These are phyloP conservation scores for Pythium rhizo-oryzae DNA, from an alignment of 352 stramenopile genomes.

Conservation along the genomic window DNA sequence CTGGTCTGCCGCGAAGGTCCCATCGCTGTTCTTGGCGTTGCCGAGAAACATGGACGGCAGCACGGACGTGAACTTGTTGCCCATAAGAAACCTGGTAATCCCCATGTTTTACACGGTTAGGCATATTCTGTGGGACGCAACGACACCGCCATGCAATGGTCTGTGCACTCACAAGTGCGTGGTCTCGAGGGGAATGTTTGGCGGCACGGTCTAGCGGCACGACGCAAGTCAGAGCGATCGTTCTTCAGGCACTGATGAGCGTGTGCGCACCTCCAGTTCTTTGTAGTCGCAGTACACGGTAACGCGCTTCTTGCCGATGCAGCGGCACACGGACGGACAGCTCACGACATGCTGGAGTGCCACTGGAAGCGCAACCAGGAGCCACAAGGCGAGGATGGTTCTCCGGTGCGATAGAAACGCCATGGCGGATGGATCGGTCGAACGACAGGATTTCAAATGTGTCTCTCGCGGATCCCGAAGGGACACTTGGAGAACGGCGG, in stretches of 20 bases:
- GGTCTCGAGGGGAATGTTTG: slow-evolving; percentile 69
- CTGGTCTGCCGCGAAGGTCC: slow-evolving; percentile 48
- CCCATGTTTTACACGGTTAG: no score
- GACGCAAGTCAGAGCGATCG: not conserved
- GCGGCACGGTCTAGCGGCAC: slow-evolving; percentile 10
- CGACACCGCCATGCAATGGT: not conserved
- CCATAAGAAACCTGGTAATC: slow-evolving; percentile 68
- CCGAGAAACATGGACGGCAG: slow-evolving; percentile 70
- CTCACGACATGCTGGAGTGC: not conserved
- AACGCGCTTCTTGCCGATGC: slow-evolving; percentile 62
- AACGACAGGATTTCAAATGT: no score
- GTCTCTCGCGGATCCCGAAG: slow-evolving; percentile 11
- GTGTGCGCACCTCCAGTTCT: slow-evolving; percentile 44
- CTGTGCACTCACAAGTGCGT: slow-evolving; percentile 57
- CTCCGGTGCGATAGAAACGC: not conserved
- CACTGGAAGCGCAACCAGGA: not conserved
- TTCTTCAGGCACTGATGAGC: not conserved
- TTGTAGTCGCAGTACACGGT: slow-evolving; percentile 82
- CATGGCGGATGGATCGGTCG: not conserved
- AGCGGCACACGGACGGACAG: slow-evolving; percentile 63
- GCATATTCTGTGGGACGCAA: not conserved
- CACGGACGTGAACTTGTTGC: slow-evolving; percentile 72
- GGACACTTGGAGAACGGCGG: not conserved
- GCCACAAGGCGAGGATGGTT: not conserved
- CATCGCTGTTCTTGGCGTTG: slow-evolving; percentile 53